Evolutionary conservation across 1,284 basidiomycete genomes (phyloP).

Genomic region (Fomitopsis palustris): DNA sequence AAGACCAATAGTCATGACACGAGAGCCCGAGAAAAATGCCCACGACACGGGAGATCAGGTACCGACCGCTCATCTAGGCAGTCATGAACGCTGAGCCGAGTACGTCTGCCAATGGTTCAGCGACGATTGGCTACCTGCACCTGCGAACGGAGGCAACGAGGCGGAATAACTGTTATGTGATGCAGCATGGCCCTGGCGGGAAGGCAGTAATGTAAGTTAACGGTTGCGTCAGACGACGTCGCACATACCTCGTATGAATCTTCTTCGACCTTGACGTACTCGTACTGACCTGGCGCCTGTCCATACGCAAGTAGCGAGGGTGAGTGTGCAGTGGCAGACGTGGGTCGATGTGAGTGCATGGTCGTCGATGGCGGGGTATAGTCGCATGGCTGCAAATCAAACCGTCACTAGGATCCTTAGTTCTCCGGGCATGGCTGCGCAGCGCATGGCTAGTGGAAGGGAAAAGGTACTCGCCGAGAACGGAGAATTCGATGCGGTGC

Average conservation of each 20-base stretch:
- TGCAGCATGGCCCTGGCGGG: conserved; percentile 20
- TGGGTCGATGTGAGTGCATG: conserved; percentile 14
- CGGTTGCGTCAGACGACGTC: conserved; percentile 4
- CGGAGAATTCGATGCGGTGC: conserved; percentile 66
- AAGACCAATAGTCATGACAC: background rate
- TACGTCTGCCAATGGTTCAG: conserved; percentile 61
- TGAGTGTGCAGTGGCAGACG: conserved; percentile 18
- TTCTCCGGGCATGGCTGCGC: conserved; percentile 29
- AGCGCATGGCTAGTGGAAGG: conserved; percentile 27
- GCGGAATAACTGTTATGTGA: conserved; percentile 25
- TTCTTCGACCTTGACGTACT: conserved; percentile 53
- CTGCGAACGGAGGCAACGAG: conserved; percentile 20
- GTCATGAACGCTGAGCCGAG: conserved; percentile 50
- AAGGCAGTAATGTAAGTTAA: background rate
- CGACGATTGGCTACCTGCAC: conserved; percentile 19
- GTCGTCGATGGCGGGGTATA: conserved; percentile 29
- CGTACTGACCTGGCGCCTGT: conserved; percentile 29
- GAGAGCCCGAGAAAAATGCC: background rate
- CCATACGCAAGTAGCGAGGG: conserved; percentile 22
- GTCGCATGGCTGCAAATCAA: conserved; percentile 54
- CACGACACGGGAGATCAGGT: background rate
- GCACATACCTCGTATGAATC: conserved; percentile 55
- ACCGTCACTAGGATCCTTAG: conserved; percentile 47
- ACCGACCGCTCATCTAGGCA: background rate
- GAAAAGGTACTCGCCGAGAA: conserved; percentile 77